Evolutionary conservation across 129 eudicot genomes (phyloP).

Genomic region (Ambrosia trifida): DNA sequence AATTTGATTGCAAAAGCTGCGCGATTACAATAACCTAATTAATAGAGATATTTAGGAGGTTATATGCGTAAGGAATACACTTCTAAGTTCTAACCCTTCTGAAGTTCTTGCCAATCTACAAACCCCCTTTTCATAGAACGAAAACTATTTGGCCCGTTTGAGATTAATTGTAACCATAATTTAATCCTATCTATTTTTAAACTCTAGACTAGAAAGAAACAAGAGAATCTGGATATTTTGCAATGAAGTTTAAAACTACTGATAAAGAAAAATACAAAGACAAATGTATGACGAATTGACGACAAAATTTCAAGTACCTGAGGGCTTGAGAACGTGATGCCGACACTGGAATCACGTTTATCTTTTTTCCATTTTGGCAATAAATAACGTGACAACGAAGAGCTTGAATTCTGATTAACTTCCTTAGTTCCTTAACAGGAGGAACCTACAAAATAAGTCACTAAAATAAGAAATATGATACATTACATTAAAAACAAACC

Average conservation of each 20-base stretch:
- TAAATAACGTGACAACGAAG: conserved; percentile 87
- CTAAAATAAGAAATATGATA: conserved; percentile 10
- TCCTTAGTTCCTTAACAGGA: conserved; percentile 85
- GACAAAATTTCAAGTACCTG: conserved; percentile 44
- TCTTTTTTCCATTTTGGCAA: conserved; percentile 83
- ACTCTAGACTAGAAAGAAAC: not conserved
- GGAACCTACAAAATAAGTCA: conserved; percentile 61
- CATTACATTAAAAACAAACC: not conserved
- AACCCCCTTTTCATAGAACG: not conserved
- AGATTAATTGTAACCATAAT: not conserved
- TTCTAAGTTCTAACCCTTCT: not conserved
- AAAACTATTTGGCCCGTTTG: not conserved
- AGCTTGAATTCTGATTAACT: conserved; percentile 93
- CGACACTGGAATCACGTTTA: conserved; percentile 86
- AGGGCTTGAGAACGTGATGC: conserved; percentile 99
- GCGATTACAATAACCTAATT: not conserved
- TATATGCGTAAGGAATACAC: not conserved
- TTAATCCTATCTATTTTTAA: not conserved
- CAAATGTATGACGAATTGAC: not conserved
- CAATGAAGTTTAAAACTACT: not conserved
- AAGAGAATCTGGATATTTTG: not conserved
- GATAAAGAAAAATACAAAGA: not conserved
- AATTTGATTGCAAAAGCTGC: not conserved
- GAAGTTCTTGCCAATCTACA: not conserved
- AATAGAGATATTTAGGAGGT: not conserved